A percentile compares a stretch with the other conserved stretches of the same genome.
Evolutionary conservation across 129 eudicot species (phyloP).

Genomic region (Pulicaria dysenterica): DNA sequence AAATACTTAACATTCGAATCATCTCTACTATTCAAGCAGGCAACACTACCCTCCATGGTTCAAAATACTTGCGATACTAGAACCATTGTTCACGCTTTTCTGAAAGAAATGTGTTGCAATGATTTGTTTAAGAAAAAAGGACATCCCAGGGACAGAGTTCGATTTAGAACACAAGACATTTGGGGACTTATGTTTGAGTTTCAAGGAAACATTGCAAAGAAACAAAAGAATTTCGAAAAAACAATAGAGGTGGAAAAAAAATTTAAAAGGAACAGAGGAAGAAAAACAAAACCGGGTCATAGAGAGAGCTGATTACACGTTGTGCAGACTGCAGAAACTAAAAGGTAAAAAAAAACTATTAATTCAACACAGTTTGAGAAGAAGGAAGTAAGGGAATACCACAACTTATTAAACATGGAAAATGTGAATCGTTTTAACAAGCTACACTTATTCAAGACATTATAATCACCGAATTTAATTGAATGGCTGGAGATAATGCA

Average conservation of each 20-base stretch:
- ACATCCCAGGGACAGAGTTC: background rate
- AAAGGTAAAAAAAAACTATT: background rate
- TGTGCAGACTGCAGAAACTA: background rate
- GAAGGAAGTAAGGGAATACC: background rate
- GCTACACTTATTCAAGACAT: background rate
- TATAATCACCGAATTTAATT: background rate
- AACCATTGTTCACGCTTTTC: too few species aligned
- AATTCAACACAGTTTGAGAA: background rate
- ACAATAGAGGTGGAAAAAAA: background rate
- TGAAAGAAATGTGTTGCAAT: too few species aligned
- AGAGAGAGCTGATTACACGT: background rate
- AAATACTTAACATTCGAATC: too few species aligned
- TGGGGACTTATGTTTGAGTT: background rate
- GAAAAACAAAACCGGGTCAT: background rate
- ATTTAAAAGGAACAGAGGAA: background rate
- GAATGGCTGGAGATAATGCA: background rate
- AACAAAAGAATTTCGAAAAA: background rate
- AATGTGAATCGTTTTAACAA: background rate
- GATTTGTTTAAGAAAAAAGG: background rate
- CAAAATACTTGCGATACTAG: too few species aligned
- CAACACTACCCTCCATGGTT: too few species aligned
- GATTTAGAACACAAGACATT: background rate
- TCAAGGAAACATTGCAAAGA: background rate
- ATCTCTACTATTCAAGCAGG: too few species aligned
- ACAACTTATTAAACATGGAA: background rate